A percentile compares a stretch with the other conserved stretches of the same genome.
Conservation (phyloP, 805 yeast species). For the Metschnikowia dekortorum region DNA sequence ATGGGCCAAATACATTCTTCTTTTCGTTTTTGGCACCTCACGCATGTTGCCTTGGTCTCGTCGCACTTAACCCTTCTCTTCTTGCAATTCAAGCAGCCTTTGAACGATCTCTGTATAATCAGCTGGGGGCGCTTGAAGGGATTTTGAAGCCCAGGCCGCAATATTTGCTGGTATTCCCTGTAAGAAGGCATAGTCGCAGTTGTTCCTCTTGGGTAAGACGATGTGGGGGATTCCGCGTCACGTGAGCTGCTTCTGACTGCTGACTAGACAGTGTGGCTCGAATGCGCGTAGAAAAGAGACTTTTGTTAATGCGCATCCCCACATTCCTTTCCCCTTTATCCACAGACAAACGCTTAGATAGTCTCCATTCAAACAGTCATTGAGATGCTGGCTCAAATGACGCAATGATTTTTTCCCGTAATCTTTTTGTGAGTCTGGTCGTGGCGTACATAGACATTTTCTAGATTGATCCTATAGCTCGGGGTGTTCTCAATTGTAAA, state of each 20-base stretch:
- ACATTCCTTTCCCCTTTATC: too few relatives aligned
- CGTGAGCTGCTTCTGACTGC: not conserved
- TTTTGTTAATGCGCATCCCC: too few relatives aligned
- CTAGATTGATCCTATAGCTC: too few relatives aligned
- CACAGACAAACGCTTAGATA: too few relatives aligned
- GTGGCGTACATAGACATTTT: too few relatives aligned
- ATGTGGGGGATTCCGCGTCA: not conserved
- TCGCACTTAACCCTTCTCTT: conserved; percentile 14
- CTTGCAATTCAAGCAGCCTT: conserved; percentile 15
- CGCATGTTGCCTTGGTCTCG: conserved; percentile 10
- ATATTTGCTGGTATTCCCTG: conserved; percentile 11
- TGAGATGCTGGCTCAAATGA: too few relatives aligned
- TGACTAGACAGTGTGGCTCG: not conserved
- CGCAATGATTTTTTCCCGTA: too few relatives aligned
- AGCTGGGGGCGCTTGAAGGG: not conserved
- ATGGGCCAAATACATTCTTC: conserved; percentile 9
- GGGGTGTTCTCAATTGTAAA: too few relatives aligned
- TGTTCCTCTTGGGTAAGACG: not conserved
- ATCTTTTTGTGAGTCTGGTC: too few relatives aligned
- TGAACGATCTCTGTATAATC: conserved; percentile 2
- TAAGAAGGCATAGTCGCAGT: conserved; percentile 2
- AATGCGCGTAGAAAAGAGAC: not conserved
- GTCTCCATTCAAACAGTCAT: too few relatives aligned
- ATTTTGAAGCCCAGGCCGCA: conserved; percentile 1
- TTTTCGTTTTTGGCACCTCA: conserved; percentile 8